Conservation (phyloP, 331 rosid genomes). For the Cydonia oblonga region DNA sequence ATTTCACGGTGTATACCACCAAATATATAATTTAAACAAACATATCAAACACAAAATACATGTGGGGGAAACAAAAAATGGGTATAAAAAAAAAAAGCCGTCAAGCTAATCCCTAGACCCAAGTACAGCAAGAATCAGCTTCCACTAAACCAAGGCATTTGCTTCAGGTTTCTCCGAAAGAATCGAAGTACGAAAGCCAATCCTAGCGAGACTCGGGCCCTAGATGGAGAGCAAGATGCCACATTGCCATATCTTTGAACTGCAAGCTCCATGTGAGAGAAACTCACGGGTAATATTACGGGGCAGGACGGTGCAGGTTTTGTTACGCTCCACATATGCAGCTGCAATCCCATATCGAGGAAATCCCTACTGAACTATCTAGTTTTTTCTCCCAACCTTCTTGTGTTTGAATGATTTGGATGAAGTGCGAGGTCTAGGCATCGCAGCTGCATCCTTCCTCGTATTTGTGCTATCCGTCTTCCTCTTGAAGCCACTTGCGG, state of each 20-base stretch:
- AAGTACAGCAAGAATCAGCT: neutral
- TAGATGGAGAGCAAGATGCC: neutral
- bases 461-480: slow-evolving; percentile 9
- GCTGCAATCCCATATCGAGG: neutral
- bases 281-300: neutral
- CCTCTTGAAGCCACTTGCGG: slow-evolving; percentile 21
- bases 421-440: slow-evolving; percentile 13
- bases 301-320: no score
- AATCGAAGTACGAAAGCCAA: neutral
- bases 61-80: no score
- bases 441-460: slow-evolving; percentile 13
- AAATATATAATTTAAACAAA: no score
- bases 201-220: neutral
- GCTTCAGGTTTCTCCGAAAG: neutral
- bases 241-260: neutral
- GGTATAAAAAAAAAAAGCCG: no score
- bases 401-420: slow-evolving; percentile 22
- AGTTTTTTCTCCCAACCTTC: slow-evolving; percentile 4
- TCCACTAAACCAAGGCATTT: neutral
- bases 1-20: no score
- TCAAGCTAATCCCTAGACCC: no score
- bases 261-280: neutral
- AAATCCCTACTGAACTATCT: neutral
- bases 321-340: no score
- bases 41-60: no score